phyloP scores from a whole-genome alignment of 2,329 filamentous ascomycete species.

The Diaporthe citrichinensis region DNA sequence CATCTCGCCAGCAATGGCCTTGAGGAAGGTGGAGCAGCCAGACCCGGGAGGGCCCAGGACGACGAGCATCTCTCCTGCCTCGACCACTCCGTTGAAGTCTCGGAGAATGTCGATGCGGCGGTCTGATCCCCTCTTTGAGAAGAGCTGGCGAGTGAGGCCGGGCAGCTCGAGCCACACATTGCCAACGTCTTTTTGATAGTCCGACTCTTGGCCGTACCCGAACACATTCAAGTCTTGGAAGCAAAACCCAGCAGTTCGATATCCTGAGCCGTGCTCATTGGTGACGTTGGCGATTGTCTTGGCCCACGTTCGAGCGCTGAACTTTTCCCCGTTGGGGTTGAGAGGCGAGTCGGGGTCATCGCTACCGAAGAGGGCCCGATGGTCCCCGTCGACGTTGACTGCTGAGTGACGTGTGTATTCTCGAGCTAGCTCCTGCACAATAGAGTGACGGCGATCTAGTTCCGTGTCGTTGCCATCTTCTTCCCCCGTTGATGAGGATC shows the following conservation, averaged over 20 bases:
- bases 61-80: constrained; percentile 82
- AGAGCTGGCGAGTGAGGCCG: constrained; percentile 25
- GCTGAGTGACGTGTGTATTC: constrained; percentile 44
- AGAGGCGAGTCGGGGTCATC: constrained; percentile 49
- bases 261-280: constrained; percentile 47
- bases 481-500: background rate
- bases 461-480: constrained; percentile 30
- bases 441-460: constrained; percentile 43
- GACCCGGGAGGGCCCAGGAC: constrained; percentile 79
- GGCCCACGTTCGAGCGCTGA: constrained; percentile 54
- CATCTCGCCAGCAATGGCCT: constrained; percentile 86
- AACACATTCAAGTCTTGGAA: constrained; percentile 63
- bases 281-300: constrained; percentile 47
- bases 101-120: constrained; percentile 74
- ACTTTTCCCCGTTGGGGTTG: constrained; percentile 53
- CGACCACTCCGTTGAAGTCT: constrained; percentile 77
- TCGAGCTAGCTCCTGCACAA: constrained; percentile 45
- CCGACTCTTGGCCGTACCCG: constrained; percentile 62
- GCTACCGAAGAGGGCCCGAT: constrained; percentile 47
- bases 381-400: constrained; percentile 19
- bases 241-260: constrained; percentile 52
- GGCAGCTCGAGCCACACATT: constrained; percentile 51
- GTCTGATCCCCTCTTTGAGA: constrained; percentile 13
- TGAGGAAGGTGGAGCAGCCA: constrained; percentile 89
- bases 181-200: constrained; percentile 61